A percentile compares a stretch with the other conserved stretches of the same genome.
Evolutionary conservation across 192 early-diverging fungal species (phyloP).

Genomic region (Nowakowskiella sp.): DNA sequence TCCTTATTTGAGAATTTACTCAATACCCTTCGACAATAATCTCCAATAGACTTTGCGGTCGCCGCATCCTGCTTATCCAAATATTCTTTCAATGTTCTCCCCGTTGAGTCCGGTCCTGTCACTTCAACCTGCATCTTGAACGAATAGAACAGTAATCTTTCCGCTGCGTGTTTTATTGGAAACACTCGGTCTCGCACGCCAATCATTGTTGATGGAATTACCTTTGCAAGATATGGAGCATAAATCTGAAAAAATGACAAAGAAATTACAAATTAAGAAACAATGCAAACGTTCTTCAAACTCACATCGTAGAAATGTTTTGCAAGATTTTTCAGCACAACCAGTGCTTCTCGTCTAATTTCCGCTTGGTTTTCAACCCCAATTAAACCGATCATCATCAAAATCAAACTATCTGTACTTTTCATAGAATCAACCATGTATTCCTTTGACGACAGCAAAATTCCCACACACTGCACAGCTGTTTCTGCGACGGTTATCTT

Average conservation of each 20-base stretch:
- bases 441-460: constrained; percentile 5
- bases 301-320: constrained; percentile 31
- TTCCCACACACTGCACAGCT: constrained; percentile 15
- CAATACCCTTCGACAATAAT: constrained; percentile 41
- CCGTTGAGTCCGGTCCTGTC: constrained; percentile 9
- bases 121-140: constrained; percentile 55
- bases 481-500: constrained; percentile 15
- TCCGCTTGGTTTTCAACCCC: constrained; percentile 11
- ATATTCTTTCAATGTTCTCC: constrained; percentile 33
- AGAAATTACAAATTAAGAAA: constrained; percentile 6
- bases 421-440: constrained; percentile 8
- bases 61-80: constrained; percentile 26
- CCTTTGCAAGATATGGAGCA: constrained; percentile 34
- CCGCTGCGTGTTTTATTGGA: constrained; percentile 78
- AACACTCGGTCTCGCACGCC: constrained; percentile 71
- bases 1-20: constrained; percentile 42
- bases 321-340: constrained; percentile 36
- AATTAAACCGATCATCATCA: neutral
- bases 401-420: neutral
- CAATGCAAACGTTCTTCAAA: neutral
- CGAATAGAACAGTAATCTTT: constrained; percentile 66
- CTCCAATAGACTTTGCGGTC: constrained; percentile 34
- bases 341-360: constrained; percentile 30
- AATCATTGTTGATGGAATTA: constrained; percentile 62
- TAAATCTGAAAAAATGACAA: constrained; percentile 30